A percentile compares a stretch with the other conserved stretches of the same genome.
Evolutionary conservation across 2,329 filamentous ascomycete genomes (phyloP).

Genomic region (Delphinella strobiligena): DNA sequence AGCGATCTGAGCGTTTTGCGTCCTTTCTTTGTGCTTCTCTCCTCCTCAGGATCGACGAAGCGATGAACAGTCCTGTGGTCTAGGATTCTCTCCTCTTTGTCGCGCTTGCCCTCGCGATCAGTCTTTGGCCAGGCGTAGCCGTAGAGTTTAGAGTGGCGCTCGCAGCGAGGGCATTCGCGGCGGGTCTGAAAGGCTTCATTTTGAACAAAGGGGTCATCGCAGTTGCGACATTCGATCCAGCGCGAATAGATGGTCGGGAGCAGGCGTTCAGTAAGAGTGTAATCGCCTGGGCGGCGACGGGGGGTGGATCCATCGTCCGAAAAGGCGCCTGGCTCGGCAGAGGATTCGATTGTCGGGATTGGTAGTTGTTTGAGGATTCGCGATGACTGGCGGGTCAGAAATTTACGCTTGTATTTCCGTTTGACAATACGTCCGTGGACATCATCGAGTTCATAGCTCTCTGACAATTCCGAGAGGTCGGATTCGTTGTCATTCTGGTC

Average conservation of each 20-base stretch:
- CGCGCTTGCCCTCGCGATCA: constrained; percentile 60
- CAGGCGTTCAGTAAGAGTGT: constrained; percentile 66
- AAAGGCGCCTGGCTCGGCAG: constrained; percentile 3
- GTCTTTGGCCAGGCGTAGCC: constrained; percentile 96
- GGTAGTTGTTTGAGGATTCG: constrained; percentile 10
- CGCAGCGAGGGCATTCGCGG: constrained; percentile 79
- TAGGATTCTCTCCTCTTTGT: constrained; percentile 56
- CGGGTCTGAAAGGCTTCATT: constrained; percentile 77
- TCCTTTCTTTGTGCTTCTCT: constrained; percentile 21
- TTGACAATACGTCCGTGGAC: constrained; percentile 23
- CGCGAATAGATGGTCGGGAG: constrained; percentile 63
- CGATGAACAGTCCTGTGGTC: constrained; percentile 84
- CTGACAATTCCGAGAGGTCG: constrained; percentile 28
- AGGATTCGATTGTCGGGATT: constrained; percentile 17
- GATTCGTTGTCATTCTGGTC: constrained; percentile 13
- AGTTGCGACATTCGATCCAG: constrained; percentile 85
- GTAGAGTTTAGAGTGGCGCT: constrained; percentile 90
- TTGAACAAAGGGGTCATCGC: constrained; percentile 73
- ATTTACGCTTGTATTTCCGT: constrained; percentile 15
- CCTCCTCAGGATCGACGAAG: constrained; percentile 51
- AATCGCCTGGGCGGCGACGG: constrained; percentile 40
- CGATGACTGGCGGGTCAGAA: constrained; percentile 10
- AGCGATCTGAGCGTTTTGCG: constrained; percentile 19
- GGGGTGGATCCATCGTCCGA: too few species aligned
- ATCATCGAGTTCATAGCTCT: constrained; percentile 26